phyloP scores from a whole-genome alignment of 768 basidiomycete genomes.

The Paxillus ammoniavirescens region DNA sequence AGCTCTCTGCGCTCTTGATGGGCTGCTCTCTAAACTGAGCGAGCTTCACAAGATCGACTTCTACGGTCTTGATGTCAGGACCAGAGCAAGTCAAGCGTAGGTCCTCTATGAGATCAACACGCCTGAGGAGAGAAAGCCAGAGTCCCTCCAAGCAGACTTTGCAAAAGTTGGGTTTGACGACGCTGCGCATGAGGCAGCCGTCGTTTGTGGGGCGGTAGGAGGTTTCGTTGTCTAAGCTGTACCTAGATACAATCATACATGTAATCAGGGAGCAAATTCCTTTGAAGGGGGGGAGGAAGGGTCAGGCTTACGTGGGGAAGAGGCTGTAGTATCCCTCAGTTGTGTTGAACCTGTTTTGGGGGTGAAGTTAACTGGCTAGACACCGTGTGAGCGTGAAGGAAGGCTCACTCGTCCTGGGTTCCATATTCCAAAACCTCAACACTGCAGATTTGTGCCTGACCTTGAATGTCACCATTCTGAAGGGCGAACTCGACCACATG shows the following conservation, averaged over 20 bases:
- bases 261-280: neutral
- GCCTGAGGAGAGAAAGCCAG: slow-evolving; percentile 63
- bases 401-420: slow-evolving; percentile 52
- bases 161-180: slow-evolving; percentile 72
- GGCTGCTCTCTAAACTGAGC: slow-evolving; percentile 48
- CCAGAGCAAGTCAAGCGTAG: slow-evolving; percentile 40
- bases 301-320: slow-evolving; percentile 64
- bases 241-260: slow-evolving; percentile 37
- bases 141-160: slow-evolving; percentile 71
- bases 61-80: slow-evolving; percentile 35
- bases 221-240: slow-evolving; percentile 53
- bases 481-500: slow-evolving; percentile 64
- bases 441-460: slow-evolving; percentile 72
- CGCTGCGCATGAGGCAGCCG: slow-evolving; percentile 78
- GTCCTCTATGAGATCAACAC: slow-evolving; percentile 61
- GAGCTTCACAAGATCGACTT: slow-evolving; percentile 57
- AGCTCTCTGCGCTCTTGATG: slow-evolving; percentile 41
- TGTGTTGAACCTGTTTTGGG: slow-evolving; percentile 51
- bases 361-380: neutral
- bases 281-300: neutral
- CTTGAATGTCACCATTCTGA: slow-evolving; percentile 44
- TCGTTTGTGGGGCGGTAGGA: slow-evolving; percentile 82
- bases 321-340: slow-evolving; percentile 58
- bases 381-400: neutral
- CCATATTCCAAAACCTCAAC: slow-evolving; percentile 76